Percentiles rank a stretch among this genome's conserved stretches.
These are phyloP conservation scores for Casuarina cunninghamiana DNA, from an alignment of 306 rosid species.

Conservation along the genomic window DNA sequence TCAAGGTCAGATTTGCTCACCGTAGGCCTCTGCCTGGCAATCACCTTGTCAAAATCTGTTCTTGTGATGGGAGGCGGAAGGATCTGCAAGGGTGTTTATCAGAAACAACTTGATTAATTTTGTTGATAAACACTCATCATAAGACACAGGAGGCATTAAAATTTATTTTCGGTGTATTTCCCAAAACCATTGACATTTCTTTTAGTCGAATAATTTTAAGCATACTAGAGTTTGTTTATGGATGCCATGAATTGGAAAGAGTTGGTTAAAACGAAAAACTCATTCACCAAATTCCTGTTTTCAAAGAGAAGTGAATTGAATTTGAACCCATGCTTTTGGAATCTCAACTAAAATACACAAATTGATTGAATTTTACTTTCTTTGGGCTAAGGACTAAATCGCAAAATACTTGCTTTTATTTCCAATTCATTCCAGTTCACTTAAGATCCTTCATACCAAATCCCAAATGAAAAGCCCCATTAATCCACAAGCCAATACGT, in stretches of 20 bases:
- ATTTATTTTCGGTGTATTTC: background rate
- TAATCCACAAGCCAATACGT: background rate
- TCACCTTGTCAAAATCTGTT: constrained; percentile 94
- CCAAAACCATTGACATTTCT: background rate
- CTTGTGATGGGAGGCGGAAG: constrained; percentile 89
- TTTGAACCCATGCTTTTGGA: background rate
- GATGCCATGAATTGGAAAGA: background rate
- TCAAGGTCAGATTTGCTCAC: constrained; percentile 91
- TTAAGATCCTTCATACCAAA: background rate
- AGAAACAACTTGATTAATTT: constrained; percentile 16
- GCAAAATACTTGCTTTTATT: background rate
- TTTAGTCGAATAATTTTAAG: background rate
- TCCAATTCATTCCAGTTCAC: background rate
- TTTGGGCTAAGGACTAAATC: background rate
- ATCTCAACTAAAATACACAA: background rate
- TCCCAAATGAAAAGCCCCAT: background rate
- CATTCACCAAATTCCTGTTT: background rate
- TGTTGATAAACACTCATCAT: constrained; percentile 1
- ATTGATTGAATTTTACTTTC: background rate
- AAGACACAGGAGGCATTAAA: background rate
- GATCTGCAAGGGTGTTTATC: constrained; percentile 56
- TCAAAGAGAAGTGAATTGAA: background rate
- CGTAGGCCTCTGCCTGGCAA: constrained; percentile 95
- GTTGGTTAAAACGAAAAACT: background rate
- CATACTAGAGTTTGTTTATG: no score